Conservation (phyloP, 2,329 filamentous ascomycete genomes). For the Cladosporium sp. region DNA sequence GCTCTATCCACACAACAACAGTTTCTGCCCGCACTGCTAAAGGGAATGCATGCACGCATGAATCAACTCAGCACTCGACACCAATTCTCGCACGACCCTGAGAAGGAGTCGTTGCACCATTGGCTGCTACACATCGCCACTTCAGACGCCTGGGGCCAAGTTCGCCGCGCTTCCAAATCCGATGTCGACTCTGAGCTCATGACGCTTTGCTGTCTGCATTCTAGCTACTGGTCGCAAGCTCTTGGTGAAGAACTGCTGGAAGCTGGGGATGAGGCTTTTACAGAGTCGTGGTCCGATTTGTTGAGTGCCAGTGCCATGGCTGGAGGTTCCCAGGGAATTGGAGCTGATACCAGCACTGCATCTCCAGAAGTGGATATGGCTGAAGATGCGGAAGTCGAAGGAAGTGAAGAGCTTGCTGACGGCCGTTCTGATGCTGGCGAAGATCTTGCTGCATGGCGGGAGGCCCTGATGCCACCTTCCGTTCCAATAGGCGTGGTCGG, state of each 20-base stretch:
- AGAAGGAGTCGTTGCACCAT: slow-evolving; percentile 39
- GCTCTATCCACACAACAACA: slow-evolving; percentile 30
- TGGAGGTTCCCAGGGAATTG: not conserved
- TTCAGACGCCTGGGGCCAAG: slow-evolving; percentile 7
- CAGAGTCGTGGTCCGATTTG: slow-evolving; percentile 27
- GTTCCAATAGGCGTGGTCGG: slow-evolving; percentile 18
- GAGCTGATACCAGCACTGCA: not conserved
- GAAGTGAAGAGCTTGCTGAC: not conserved
- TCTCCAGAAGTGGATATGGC: not conserved
- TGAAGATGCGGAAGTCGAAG: not conserved
- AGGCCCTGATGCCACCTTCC: slow-evolving; percentile 11
- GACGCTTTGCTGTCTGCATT: slow-evolving; percentile 31
- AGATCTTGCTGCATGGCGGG: slow-evolving; percentile 14
- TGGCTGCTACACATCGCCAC: slow-evolving; percentile 46
- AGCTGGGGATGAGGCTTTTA: slow-evolving; percentile 18
- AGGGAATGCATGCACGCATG: slow-evolving; percentile 34
- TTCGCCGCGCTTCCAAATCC: not conserved
- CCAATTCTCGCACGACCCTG: slow-evolving; percentile 19
- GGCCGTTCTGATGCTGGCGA: not conserved
- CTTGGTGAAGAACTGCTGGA: slow-evolving; percentile 31
- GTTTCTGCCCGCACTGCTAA: slow-evolving; percentile 35
- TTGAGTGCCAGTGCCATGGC: slow-evolving; percentile 28
- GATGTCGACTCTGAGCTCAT: slow-evolving; percentile 17
- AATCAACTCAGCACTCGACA: slow-evolving; percentile 19
- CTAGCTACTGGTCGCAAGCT: slow-evolving; percentile 33